A percentile compares a stretch with the other conserved stretches of the same genome.
Evolutionary conservation across 2,329 filamentous ascomycete genomes (phyloP).

Genomic region (Exophiala spinifera): DNA sequence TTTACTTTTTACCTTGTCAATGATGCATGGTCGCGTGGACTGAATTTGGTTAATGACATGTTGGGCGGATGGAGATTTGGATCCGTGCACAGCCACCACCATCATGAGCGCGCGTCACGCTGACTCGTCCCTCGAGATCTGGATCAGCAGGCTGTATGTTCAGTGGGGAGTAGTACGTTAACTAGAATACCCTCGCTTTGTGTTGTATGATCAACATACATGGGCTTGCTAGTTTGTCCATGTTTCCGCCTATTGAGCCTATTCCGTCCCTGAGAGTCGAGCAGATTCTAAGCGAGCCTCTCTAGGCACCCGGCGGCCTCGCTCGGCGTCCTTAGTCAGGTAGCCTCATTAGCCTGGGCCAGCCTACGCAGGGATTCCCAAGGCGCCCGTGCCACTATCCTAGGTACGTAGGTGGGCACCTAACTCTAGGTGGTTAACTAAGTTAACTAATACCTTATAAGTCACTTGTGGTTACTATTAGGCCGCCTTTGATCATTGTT

Average conservation of each 20-base stretch:
- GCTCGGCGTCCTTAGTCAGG: too few species aligned
- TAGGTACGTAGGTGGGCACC: too few species aligned
- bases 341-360: too few species aligned
- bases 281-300: not conserved
- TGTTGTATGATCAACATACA: not conserved
- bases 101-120: not conserved
- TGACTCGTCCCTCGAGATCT: not conserved
- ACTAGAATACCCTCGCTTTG: too few species aligned
- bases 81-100: not conserved
- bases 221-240: not conserved
- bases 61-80: not conserved
- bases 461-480: too few species aligned
- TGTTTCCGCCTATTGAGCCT: not conserved
- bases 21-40: slow-evolving; percentile 1
- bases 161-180: too few species aligned
- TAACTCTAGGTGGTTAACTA: too few species aligned
- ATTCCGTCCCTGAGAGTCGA: too few species aligned
- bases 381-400: too few species aligned
- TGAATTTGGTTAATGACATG: not conserved
- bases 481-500: too few species aligned
- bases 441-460: too few species aligned
- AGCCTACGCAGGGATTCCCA: too few species aligned
- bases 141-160: not conserved
- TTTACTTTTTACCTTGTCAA: not conserved
- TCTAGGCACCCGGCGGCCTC: not conserved